Evolutionary conservation across 2,329 filamentous ascomycete genomes (phyloP).

Genomic region (Colletotrichum filicis): DNA sequence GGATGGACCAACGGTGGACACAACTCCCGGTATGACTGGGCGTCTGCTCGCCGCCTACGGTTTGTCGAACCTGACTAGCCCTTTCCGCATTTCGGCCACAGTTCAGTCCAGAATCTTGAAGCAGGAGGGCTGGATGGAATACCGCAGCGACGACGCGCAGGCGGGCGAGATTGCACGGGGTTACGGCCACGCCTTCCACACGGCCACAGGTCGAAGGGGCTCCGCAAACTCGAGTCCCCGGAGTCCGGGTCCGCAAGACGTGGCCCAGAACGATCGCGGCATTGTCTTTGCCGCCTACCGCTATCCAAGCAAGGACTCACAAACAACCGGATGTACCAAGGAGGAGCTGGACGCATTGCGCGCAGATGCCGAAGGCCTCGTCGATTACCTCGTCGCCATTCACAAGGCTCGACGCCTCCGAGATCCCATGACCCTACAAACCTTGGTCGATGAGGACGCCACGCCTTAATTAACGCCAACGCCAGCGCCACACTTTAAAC

Average conservation of each 20-base stretch:
- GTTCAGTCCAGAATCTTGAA: conserved; percentile 63
- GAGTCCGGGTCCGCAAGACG: conserved; percentile 11
- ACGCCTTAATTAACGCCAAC: not conserved
- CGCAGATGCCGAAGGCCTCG: conserved; percentile 61
- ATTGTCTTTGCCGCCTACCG: conserved; percentile 68
- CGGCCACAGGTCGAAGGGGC: conserved; percentile 45
- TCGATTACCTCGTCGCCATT: conserved; percentile 63
- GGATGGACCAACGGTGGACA: conserved; percentile 30
- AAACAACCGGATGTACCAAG: conserved; percentile 47
- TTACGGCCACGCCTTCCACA: conserved; percentile 65
- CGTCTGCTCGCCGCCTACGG: conserved; percentile 67
- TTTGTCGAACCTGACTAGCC: conserved; percentile 59
- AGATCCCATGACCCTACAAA: conserved; percentile 27
- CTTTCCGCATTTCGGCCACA: conserved; percentile 61
- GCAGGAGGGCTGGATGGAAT: conserved; percentile 63
- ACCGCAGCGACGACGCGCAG: conserved; percentile 54
- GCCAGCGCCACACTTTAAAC: not conserved
- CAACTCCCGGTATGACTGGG: conserved; percentile 51
- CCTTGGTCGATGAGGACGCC: conserved; percentile 24
- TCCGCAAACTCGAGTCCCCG: conserved; percentile 14
- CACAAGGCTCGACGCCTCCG: conserved; percentile 53
- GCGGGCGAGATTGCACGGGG: conserved; percentile 60
- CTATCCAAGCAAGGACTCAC: conserved; percentile 53
- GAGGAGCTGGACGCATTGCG: conserved; percentile 58
- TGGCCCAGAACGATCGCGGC: conserved; percentile 54